Evolutionary conservation across 2,329 filamentous ascomycete genomes (phyloP), one percentile per base, ranked within the genome.

Genomic region (Aspergillus unguis): DNA sequence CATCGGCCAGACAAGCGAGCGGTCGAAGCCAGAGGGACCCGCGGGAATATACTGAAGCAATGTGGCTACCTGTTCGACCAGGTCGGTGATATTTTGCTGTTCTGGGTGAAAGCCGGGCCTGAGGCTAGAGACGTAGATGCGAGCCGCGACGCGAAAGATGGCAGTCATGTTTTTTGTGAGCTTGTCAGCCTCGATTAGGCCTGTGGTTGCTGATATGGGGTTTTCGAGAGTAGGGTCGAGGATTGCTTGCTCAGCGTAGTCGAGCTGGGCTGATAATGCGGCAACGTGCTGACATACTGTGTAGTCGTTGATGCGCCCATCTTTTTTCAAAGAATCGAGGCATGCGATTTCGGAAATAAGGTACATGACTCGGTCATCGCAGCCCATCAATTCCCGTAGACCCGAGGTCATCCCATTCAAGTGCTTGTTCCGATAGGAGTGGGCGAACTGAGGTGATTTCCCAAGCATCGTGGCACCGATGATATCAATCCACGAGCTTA

Each of bases 271-370:
- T 35, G 88, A 91, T 5, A 97, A 83, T n/a, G 87, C 85, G 57
- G 87, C 84, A 36, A 97, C 89, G 72, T 96, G 92, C 55, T 87
- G 82, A 80, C 90, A 95, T 33, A 97, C 82, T 49, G 84, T 83
- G 55, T 91, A 84, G 64, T 95, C 86, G 61, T 95, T 87, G 62
- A 79, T 31, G 1, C 3, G 89, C 62, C 87, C 88, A 53, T 87
- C 84, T 35, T 79, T 75, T 77, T 92, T 94, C 58, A 96, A 82
- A 2, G 88, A 86, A 68, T 97, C 94, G 40, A 99, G 85, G 71
- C 94, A 97, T 46, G 92, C 90, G 63, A 96, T 96, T 75, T 99
- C 94, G 1, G 91, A 95, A 68, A 99, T 95, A 62, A 97, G 80
- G 71, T 96, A 97, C 91, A 99, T 96, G 74, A 97, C 87, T 26